Evolutionary conservation across 202 grass and related monocot species (phyloP), one percentile per base, ranked within the genome.

Genomic region (Digitaria exilis): DNA sequence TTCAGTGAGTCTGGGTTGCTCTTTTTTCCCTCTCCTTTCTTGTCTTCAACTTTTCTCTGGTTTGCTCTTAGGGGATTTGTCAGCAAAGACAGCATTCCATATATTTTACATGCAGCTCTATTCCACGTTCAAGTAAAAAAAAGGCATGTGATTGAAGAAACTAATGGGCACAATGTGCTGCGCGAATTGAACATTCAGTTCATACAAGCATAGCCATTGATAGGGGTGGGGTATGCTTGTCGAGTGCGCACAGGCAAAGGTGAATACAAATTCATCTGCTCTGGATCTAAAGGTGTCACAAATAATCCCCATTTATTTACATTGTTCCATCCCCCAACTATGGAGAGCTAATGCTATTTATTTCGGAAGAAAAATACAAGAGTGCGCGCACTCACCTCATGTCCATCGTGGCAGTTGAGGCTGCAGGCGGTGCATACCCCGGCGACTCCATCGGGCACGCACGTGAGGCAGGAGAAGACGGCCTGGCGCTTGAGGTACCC

Each of bases 401-500:
- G 96, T 43, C 96, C 96, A 41, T 99, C 96, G 50, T 99, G 96
- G 86, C 96, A 99, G 73, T 87, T 66, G 64, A 98, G 87, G 85
- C 93, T 90, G 80, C 96, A 98, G 44, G 96, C 93, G 14, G 91
- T 98, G 87, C 93, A 98, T 63, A 98, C 93, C 18, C 96, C 96
- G 4, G 91, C 91, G 71, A 65, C 69, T 26, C 91, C 96, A 29
- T 37, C 73, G 1, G 96, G 93, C 68, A 89, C 93, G 80, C 96
- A 98, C 58, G 93, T 99, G 85, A 99, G 83, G 75, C 96, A 99
- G 24, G 96, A 99, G 89, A 99, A 99, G 34, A 96, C 89, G 37
- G 96, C 96, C 85, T 99, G 96, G 82, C 96, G 92, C 76, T 92
- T 99, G 89, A 96, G 87, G 85, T 96, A 96, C 2, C 96, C 91